phyloP scores from a whole-genome alignment of 2,329 filamentous ascomycete species.

The Pseudogymnoascus sp. region DNA sequence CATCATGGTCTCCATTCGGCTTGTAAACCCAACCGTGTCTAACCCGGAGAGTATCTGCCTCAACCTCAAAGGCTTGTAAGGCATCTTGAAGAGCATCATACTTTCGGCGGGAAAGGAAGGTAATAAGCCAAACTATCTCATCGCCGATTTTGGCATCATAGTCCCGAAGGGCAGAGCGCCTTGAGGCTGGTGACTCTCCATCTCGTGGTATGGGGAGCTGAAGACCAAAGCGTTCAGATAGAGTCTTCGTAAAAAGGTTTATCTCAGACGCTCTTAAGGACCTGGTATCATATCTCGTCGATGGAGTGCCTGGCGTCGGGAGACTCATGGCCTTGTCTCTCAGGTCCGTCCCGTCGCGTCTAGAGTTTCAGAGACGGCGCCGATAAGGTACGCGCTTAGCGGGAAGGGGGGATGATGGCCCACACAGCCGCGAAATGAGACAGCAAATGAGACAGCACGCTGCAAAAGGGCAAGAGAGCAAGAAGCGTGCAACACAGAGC shows the following conservation, averaged over 20 bases:
- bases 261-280: background rate
- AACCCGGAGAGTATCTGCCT: background rate
- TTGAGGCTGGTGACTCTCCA: background rate
- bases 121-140: slow-evolving; percentile 1
- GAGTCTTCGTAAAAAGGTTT: background rate
- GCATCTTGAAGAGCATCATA: background rate
- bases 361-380: background rate
- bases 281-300: background rate
- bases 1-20: slow-evolving; percentile 12
- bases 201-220: background rate
- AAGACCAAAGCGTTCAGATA: background rate
- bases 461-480: background rate
- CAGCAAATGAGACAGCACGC: background rate
- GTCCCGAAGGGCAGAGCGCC: background rate
- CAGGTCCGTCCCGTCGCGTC: background rate
- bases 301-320: background rate
- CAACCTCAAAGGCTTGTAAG: background rate
- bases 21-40: slow-evolving; percentile 13
- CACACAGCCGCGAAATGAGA: background rate
- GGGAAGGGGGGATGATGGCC: background rate
- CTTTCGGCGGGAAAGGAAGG: background rate
- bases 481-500: background rate
- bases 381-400: background rate
- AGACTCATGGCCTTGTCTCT: slow-evolving; percentile 4
- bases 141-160: background rate